Base-by-base conservation (phyloP, 2,329 filamentous ascomycete genomes). In the Stagonosporopsis tanaceti region DNA sequence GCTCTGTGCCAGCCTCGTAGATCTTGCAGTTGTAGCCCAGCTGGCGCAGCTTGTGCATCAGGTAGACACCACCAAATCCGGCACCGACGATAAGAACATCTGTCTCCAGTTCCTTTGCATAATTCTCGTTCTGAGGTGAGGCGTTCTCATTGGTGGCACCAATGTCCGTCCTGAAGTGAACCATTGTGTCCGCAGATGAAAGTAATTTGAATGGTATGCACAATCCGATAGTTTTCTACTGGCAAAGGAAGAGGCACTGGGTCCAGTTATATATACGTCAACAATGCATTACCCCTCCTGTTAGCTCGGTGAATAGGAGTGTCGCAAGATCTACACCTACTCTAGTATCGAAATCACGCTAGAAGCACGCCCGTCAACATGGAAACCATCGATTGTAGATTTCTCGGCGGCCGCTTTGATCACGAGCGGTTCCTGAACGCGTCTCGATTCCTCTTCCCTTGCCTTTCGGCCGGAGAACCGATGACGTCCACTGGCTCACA, bases 11-110 rank as follows among this genome's bases (percentile, higher is more conserved):
- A 42, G 77, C 77, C 57, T 79, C 74, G 46, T 71, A 76, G 17
- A 79, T 77, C 58, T 77, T 75, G 61, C 72, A 76, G 3, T 75
- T 75, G 62, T 77, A 73, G 14, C 77, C 77, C 37, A 72, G 55
- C 42, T 80, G 69, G 6, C 78, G 71, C 28, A 79, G 67, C 57
- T 78, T 76, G 62, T 80, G 73, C 64, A 80, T 74, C 25, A 77
- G 58, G 25, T 77, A 79, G 6, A 79, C 70, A 17, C 78, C 78
- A 22, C 77, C 75, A 52, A 80, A 79, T 0, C 78, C 76, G 30
- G 75, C 75, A 32, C 77, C 77, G 5, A 79, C 72, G 32, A 77
- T 76, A n/a, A 77, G 41, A 8, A 75, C 73, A 24, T 77, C 75
- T 0, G 69, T 74, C 22, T 76, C 71, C 22, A 77, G 60, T 17